Evolutionary conservation across 1,284 basidiomycete genomes (phyloP).

Genomic region (Pseudozyma thailandica): DNA sequence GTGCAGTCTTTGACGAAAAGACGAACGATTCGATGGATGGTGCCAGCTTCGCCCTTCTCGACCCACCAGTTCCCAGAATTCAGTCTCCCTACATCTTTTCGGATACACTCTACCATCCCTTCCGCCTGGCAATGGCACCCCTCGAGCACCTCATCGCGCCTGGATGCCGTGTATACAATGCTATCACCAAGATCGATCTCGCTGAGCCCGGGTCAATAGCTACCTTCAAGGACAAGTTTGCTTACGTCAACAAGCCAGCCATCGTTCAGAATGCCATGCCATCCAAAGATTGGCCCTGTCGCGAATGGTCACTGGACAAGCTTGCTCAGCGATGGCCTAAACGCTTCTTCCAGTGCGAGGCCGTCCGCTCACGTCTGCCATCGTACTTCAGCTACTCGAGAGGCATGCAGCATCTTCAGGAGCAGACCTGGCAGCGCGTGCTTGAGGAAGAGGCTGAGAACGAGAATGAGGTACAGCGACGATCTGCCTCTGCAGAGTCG

Average conservation of each 20-base stretch:
- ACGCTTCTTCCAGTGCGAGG: conserved; percentile 62
- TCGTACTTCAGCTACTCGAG: conserved; percentile 59
- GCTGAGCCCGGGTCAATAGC: conserved; percentile 30
- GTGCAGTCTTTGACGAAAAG: conserved; percentile 25
- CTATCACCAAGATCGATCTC: conserved; percentile 49
- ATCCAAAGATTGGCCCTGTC: conserved; percentile 51
- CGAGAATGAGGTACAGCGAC: neutral
- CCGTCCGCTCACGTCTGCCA: conserved; percentile 40
- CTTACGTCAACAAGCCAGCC: conserved; percentile 47
- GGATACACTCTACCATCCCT: conserved; percentile 59
- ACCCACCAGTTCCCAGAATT: conserved; percentile 25
- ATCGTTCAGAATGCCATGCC: conserved; percentile 57
- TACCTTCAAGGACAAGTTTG: conserved; percentile 30
- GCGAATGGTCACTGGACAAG: conserved; percentile 54
- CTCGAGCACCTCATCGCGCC: conserved; percentile 46
- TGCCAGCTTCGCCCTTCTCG: conserved; percentile 26
- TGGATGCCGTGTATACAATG: conserved; percentile 32
- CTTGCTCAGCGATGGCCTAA: conserved; percentile 45
- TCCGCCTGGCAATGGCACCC: conserved; percentile 51
- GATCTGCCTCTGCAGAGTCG: conserved; percentile 4
- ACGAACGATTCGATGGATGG: conserved; percentile 26
- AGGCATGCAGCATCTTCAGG: conserved; percentile 43
- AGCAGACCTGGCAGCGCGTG: conserved; percentile 37
- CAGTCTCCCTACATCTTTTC: conserved; percentile 56
- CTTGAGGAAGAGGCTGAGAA: conserved; percentile 22